Percentiles rank a stretch among this genome's conserved stretches.
These are phyloP conservation scores for Tolypocladium paradoxum DNA, from an alignment of 2,329 filamentous ascomycete genomes.

Conservation along the genomic window DNA sequence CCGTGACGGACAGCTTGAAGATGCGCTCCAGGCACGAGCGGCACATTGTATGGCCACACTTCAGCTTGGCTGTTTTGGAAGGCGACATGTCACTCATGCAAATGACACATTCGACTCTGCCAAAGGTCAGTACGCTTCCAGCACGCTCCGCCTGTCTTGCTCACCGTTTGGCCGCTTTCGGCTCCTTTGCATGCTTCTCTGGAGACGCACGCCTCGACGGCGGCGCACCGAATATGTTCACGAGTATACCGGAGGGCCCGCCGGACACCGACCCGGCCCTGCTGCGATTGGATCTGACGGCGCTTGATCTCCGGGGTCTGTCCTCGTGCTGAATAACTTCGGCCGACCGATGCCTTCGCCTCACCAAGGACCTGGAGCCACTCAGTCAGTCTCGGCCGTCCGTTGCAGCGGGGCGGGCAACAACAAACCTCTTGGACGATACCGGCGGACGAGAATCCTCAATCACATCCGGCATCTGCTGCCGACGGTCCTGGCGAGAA, in stretches of 20 bases:
- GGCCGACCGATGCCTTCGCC: slow-evolving; percentile 9
- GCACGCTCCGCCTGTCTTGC: neutral
- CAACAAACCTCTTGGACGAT: slow-evolving; percentile 18
- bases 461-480: slow-evolving; percentile 17
- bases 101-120: slow-evolving; percentile 58
- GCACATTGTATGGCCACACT: slow-evolving; percentile 77
- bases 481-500: slow-evolving; percentile 15
- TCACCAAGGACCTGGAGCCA: slow-evolving; percentile 3
- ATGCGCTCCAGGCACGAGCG: slow-evolving; percentile 61
- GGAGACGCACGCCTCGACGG: slow-evolving; percentile 15
- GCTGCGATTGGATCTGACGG: slow-evolving; percentile 7
- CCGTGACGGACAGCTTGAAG: slow-evolving; percentile 65
- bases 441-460: slow-evolving; percentile 23
- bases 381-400: neutral
- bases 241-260: slow-evolving; percentile 13
- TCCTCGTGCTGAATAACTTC: slow-evolving; percentile 7
- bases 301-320: slow-evolving; percentile 6
- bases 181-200: slow-evolving; percentile 11
- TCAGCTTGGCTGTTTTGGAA: slow-evolving; percentile 56
- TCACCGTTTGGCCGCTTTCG: slow-evolving; percentile 1
- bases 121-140: slow-evolving; percentile 6
- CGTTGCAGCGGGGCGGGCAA: neutral
- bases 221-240: slow-evolving; percentile 14
- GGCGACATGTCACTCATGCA: slow-evolving; percentile 60
- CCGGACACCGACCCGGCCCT: slow-evolving; percentile 7